phyloP scores from a whole-genome alignment of 2,329 filamentous ascomycete species.

The Botrytis squamosa region DNA sequence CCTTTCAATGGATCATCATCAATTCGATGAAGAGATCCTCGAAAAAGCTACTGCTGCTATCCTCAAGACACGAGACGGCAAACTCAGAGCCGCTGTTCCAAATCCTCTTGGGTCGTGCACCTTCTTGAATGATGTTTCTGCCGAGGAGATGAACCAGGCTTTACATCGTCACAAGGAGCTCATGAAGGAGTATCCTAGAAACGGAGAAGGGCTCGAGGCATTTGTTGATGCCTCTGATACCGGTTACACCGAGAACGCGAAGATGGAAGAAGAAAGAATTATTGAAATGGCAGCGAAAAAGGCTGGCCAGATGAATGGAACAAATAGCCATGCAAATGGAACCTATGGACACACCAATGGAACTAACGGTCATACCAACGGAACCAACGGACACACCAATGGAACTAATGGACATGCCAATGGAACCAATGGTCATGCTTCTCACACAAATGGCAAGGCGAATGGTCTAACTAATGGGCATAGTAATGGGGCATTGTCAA shows the following conservation, averaged over 20 bases:
- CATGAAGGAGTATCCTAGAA: constrained; percentile 60
- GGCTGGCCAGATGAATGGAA: constrained; percentile 29
- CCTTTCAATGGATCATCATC: constrained; percentile 67
- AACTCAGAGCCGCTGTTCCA: constrained; percentile 66
- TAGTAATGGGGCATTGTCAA: neutral
- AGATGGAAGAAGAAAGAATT: constrained; percentile 33
- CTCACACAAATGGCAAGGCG: neutral
- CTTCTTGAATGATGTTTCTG: constrained; percentile 66
- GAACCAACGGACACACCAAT: constrained; percentile 17
- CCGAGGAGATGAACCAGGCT: constrained; percentile 60
- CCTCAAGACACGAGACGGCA: constrained; percentile 67
- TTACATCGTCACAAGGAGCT: constrained; percentile 62
- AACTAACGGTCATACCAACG: neutral
- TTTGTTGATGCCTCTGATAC: constrained; percentile 70
- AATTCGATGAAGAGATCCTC: constrained; percentile 65
- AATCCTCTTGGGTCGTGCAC: constrained; percentile 64
- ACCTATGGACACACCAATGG: neutral
- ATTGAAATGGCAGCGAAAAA: constrained; percentile 31
- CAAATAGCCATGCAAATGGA: constrained; percentile 25
- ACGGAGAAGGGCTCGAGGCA: constrained; percentile 65
- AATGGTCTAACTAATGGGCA: constrained; percentile 7
- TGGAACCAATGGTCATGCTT: neutral
- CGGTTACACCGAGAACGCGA: constrained; percentile 47
- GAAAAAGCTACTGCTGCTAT: constrained; percentile 67
- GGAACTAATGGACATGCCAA: constrained; percentile 27